A percentile compares a stretch with the other conserved stretches of the same genome.
These are phyloP conservation scores for Candida tibetensis DNA, from an alignment of 805 yeast species.

Conservation along the genomic window DNA sequence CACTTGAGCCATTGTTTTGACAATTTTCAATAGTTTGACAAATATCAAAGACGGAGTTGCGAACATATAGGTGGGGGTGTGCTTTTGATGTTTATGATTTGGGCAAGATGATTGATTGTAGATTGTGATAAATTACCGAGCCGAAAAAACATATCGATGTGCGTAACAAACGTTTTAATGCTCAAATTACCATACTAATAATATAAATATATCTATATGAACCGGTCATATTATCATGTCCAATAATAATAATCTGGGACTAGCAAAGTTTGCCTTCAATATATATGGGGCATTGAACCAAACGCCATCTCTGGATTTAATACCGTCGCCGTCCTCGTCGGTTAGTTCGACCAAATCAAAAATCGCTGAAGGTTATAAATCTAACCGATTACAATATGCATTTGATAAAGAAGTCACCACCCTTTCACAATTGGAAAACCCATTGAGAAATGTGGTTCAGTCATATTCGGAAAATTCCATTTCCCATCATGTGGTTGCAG, in stretches of 20 bases:
- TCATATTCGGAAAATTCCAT: slow-evolving; percentile 12
- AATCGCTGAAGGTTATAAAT: slow-evolving; percentile 8
- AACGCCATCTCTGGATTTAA: slow-evolving; percentile 12
- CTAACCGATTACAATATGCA: slow-evolving; percentile 14
- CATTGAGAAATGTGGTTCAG: slow-evolving; percentile 9
- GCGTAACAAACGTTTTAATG: no score
- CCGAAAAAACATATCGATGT: no score
- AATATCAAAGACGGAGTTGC: slow-evolving; percentile 3
- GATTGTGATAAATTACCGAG: no score
- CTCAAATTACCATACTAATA: no score
- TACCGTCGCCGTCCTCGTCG: slow-evolving; percentile 17
- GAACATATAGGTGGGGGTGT: no score
- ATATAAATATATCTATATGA: no score
- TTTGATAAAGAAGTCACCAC: slow-evolving; percentile 24
- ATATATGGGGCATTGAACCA: slow-evolving; percentile 46
- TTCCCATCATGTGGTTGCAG: slow-evolving; percentile 35
- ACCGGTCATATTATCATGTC: no score
- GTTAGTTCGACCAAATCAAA: slow-evolving; percentile 13
- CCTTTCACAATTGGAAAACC: slow-evolving; percentile 23
- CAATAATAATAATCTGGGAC: slow-evolving; percentile 15
- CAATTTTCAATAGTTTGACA: slow-evolving; percentile 15
- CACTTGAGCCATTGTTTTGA: slow-evolving; percentile 34
- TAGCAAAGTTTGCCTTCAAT: slow-evolving; percentile 59
- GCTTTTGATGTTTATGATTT: no score
- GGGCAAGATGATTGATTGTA: no score